These are phyloP conservation scores for Pseudogymnoascus sp. DNA, from an alignment of 2,329 filamentous ascomycete genomes.

Conservation along the genomic window DNA sequence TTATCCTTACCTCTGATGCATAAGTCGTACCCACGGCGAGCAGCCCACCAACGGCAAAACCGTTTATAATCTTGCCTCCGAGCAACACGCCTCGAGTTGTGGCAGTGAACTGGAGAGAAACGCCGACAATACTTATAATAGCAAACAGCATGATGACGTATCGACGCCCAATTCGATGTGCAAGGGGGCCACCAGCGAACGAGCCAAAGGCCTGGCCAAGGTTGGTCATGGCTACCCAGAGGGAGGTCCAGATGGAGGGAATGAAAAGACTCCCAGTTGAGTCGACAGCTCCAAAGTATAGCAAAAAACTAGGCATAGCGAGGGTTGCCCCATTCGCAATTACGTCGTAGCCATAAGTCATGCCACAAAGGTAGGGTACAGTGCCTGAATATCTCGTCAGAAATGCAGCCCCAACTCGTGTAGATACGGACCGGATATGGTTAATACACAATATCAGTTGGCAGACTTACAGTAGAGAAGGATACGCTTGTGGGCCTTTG, in stretches of 20 bases:
- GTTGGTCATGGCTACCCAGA: constrained; percentile 17
- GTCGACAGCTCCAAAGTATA: constrained; percentile 15
- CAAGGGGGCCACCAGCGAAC: constrained; percentile 14
- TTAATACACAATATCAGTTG: not conserved
- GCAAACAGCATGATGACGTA: constrained; percentile 13
- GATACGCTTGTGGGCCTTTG: not conserved
- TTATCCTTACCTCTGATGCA: constrained; percentile 15
- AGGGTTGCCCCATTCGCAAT: constrained; percentile 16
- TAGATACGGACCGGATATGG: not conserved
- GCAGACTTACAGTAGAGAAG: not conserved
- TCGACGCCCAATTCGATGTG: constrained; percentile 15
- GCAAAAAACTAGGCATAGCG: constrained; percentile 16
- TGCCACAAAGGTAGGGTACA: constrained; percentile 9
- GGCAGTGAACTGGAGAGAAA: constrained; percentile 14
- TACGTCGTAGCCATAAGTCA: constrained; percentile 15
- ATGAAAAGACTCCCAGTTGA: constrained; percentile 18
- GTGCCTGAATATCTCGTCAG: not conserved
- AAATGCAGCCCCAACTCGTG: not conserved
- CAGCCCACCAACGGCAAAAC: constrained; percentile 15
- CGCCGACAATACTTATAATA: constrained; percentile 13
- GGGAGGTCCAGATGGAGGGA: constrained; percentile 17
- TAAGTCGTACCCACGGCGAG: constrained; percentile 14
- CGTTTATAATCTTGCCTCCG: constrained; percentile 17
- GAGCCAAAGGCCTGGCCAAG: constrained; percentile 15
- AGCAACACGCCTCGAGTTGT: constrained; percentile 13